Percentiles rank a stretch among this genome's conserved stretches.
Conservation (phyloP, 345 rosid species). For the Carallia pectinifolia region DNA sequence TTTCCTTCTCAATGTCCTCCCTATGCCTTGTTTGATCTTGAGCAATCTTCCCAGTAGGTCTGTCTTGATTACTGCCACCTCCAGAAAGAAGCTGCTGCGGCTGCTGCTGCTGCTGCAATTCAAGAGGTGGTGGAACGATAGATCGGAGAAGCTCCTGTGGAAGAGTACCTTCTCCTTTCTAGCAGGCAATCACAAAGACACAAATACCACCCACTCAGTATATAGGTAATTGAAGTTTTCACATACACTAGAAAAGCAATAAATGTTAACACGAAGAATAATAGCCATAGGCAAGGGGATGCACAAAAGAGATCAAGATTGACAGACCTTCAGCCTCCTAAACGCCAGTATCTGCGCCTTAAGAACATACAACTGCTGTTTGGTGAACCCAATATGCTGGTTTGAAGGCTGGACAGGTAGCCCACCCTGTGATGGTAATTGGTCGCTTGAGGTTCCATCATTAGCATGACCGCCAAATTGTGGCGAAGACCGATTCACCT, state of each 20-base stretch:
- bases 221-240: conserved; percentile 2
- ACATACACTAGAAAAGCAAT: background rate
- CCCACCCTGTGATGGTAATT: conserved; percentile 49
- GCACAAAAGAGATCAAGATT: conserved; percentile 13
- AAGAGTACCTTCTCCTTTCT: conserved; percentile 94
- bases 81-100: conserved; percentile 52
- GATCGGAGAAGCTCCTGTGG: conserved; percentile 94
- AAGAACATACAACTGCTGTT: conserved; percentile 93
- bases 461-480: conserved; percentile 49
- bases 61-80: conserved; percentile 58
- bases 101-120: conserved; percentile 60
- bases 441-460: conserved; percentile 45
- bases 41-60: conserved; percentile 49
- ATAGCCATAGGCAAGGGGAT: background rate
- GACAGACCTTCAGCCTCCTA: conserved; percentile 81
- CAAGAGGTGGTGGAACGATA: conserved; percentile 89
- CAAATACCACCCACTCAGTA: conserved; percentile 6
- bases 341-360: conserved; percentile 98
- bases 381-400: conserved; percentile 73
- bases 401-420: conserved; percentile 49
- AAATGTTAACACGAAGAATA: background rate
- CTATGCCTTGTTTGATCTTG: conserved; percentile 58
- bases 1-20: conserved; percentile 60
- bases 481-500: conserved; percentile 53
- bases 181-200: conserved; percentile 32